phyloP scores from a whole-genome alignment of 2,329 filamentous ascomycete genomes.

The Fusarium sp. region DNA sequence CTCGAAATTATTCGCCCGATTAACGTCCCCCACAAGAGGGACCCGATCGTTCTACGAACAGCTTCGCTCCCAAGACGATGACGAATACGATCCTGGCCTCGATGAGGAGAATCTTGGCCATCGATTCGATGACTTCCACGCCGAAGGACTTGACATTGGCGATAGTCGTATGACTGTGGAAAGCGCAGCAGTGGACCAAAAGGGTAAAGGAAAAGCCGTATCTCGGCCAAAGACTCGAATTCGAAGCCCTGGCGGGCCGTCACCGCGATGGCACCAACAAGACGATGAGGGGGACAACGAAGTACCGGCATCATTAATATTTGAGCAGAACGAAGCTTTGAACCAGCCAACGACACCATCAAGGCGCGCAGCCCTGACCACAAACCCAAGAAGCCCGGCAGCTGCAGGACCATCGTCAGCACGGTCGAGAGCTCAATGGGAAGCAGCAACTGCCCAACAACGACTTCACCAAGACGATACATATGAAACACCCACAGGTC shows the following conservation, averaged over 20 bases:
- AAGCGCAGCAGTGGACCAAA: slow-evolving; percentile 44
- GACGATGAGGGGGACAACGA: slow-evolving; percentile 67
- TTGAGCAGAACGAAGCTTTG: slow-evolving; percentile 59
- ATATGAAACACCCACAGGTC: slow-evolving; percentile 17
- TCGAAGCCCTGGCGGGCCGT: slow-evolving; percentile 26
- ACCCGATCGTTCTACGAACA: slow-evolving; percentile 61
- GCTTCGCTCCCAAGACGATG: slow-evolving; percentile 53
- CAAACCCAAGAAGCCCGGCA: slow-evolving; percentile 24
- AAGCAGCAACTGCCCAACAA: slow-evolving; percentile 62
- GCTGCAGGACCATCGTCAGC: slow-evolving; percentile 54
- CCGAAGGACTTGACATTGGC: slow-evolving; percentile 56
- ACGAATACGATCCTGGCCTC: slow-evolving; percentile 54
- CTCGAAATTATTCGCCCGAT: slow-evolving; percentile 58
- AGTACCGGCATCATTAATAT: slow-evolving; percentile 69
- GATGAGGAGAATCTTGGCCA: slow-evolving; percentile 65
- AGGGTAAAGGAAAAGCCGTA: slow-evolving; percentile 26
- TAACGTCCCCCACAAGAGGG: slow-evolving; percentile 45
- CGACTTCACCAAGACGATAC: slow-evolving; percentile 55
- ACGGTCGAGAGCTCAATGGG: slow-evolving; percentile 62
- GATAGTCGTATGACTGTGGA: slow-evolving; percentile 58
- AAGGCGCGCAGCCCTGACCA: slow-evolving; percentile 24
- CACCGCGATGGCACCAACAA: slow-evolving; percentile 44
- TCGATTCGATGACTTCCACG: slow-evolving; percentile 60
- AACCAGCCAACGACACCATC: slow-evolving; percentile 30
- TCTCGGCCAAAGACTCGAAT: slow-evolving; percentile 14